Conservation (phyloP, 106 monocot genomes). For the Dendrobium nobile region DNA sequence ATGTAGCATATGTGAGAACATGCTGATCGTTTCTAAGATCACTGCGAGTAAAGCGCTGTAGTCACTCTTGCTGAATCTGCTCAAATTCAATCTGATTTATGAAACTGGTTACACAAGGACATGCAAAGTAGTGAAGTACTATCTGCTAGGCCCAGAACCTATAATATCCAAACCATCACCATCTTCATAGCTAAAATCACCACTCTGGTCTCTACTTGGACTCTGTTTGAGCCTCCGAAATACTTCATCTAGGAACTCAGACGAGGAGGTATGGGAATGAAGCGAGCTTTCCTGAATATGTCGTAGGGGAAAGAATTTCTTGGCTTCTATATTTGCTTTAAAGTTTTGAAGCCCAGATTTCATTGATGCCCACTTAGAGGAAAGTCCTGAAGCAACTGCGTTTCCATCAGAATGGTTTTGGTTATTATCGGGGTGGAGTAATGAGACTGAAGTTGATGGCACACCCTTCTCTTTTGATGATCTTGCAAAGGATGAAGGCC, state of each 20-base stretch:
- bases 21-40: not conserved
- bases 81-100: not conserved
- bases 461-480: conserved; percentile 27
- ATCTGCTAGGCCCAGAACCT: not conserved
- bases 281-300: conserved; percentile 28
- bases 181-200: conserved; percentile 21
- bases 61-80: not conserved
- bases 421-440: conserved; percentile 35
- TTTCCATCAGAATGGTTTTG: conserved; percentile 20
- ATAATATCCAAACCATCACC: conserved; percentile 8
- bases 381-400: conserved; percentile 17
- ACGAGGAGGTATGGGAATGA: conserved; percentile 36
- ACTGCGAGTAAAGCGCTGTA: too few species aligned
- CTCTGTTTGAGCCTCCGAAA: conserved; percentile 70
- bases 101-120: not conserved
- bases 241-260: conserved; percentile 87
- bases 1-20: not conserved
- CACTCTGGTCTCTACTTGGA: conserved; percentile 18
- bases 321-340: conserved; percentile 59
- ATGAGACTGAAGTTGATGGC: conserved; percentile 56
- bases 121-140: not conserved
- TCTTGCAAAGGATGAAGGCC: conserved; percentile 8
- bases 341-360: conserved; percentile 73
- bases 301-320: conserved; percentile 63
- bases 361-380: conserved; percentile 79